Evolutionary conservation across 2,329 filamentous ascomycete genomes (phyloP), one percentile per base, ranked within the genome.

Genomic region (Ilyonectria destructans): DNA sequence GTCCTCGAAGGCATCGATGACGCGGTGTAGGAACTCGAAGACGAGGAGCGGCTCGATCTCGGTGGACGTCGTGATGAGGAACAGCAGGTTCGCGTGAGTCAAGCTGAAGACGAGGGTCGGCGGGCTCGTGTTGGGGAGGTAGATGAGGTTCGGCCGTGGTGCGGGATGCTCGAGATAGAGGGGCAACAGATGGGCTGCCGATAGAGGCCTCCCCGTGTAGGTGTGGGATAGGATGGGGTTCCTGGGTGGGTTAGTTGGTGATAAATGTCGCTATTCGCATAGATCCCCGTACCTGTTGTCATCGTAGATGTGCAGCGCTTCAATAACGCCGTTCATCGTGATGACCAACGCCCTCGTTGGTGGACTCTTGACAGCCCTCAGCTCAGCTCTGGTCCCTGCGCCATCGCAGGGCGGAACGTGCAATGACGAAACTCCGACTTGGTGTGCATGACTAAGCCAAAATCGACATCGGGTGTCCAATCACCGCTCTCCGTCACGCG

Each of bases 261-360:
- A 55, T 35, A 40, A 48, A 29, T 17, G 61, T 65, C 68, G 26
- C 37, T 23, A 19, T 12, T 5, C 15, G 33, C 40, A 40, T 17
- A 19, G 54, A 17, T 52, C 6, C 31, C 64, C 8, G 58, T 85
- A 97, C 95, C 95, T 94, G 84, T 95, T 91, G 86, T 98, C 95
- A 89, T 98, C 95, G 82, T 93, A 98, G 80, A 99, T 95, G 86
- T 98, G 96, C 78, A 99, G 87, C 80, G 96, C 96, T 86, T 98
- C 96, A 79, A 99, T 93, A 79, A 93, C 90, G 84, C 94, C 91
- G 85, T 89, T 93, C 93, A 95, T 96, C 80, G 82, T 91, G 81
- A 78, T 69, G 69, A 71, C 74, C 72, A 69, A 74, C 77, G 72
- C 76, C 77, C 74, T 71, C 67, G 67, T 61, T 69, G 73, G 69